These are phyloP conservation scores for Ganoderma lingzhi DNA, from an alignment of 1,284 basidiomycete genomes.

Conservation along the genomic window DNA sequence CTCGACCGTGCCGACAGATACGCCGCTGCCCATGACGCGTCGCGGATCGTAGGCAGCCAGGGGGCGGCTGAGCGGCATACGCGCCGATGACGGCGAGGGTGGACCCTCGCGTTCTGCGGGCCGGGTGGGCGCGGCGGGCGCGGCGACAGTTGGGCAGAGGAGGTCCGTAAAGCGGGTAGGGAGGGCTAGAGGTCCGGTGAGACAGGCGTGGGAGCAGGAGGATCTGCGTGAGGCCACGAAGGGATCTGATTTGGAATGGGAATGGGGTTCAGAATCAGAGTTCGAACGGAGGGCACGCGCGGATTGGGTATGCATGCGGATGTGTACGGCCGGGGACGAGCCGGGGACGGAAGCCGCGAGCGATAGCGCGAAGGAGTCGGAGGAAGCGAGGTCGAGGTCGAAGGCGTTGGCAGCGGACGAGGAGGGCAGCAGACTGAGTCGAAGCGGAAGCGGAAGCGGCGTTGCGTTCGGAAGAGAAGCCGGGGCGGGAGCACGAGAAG, in stretches of 20 bases:
- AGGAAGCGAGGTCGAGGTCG: conserved; percentile 12
- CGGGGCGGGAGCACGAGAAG: background rate
- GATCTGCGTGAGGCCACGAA: conserved; percentile 27
- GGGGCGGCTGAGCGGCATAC: conserved; percentile 16
- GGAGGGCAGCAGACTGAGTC: background rate
- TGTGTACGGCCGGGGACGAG: conserved; percentile 8
- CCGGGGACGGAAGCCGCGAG: conserved; percentile 14
- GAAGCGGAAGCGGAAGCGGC: background rate
- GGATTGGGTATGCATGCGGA: background rate
- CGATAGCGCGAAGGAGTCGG: conserved; percentile 14
- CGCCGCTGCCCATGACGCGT: conserved; percentile 22
- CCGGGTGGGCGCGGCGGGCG: conserved; percentile 6
- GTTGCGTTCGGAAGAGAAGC: conserved; percentile 1
- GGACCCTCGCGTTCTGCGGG: conserved; percentile 22
- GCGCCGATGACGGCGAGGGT: conserved; percentile 16
- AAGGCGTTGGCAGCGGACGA: conserved; percentile 21
- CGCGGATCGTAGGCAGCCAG: conserved; percentile 17
- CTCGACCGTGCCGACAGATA: conserved; percentile 30
- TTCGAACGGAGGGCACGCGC: background rate
- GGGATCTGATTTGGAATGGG: conserved; percentile 9
- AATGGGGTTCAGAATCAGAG: too few relatives aligned
- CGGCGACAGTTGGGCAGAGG: conserved; percentile 18
- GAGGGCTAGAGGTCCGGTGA: conserved; percentile 2
- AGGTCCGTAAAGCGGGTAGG: conserved; percentile 14
- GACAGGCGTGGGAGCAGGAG: conserved; percentile 19